These are phyloP conservation scores for Penicillium sp. DNA, from an alignment of 2,329 filamentous ascomycete genomes.

Conservation along the genomic window DNA sequence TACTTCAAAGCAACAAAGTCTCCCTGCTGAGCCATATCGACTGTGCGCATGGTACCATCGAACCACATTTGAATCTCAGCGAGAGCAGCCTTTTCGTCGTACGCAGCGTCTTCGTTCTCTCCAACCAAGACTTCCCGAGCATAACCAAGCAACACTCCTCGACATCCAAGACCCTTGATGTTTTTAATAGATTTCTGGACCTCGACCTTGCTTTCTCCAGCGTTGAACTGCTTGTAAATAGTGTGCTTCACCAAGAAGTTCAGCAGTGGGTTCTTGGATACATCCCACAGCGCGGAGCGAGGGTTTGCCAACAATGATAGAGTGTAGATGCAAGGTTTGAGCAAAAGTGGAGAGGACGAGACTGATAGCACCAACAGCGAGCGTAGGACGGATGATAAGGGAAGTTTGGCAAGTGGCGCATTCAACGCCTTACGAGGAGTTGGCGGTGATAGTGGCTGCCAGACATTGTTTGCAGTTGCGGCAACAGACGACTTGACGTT, in stretches of 20 bases:
- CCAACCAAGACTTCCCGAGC: conserved; percentile 57
- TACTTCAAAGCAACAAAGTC: conserved; percentile 56
- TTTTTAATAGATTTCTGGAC: conserved; percentile 47
- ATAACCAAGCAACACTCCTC: conserved; percentile 56
- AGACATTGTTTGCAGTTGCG: conserved; percentile 18
- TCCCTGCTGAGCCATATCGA: conserved; percentile 53
- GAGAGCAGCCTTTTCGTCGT: conserved; percentile 32
- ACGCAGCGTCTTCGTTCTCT: conserved; percentile 30
- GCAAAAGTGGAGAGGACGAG: conserved; percentile 53
- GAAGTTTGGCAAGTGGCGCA: conserved; percentile 37
- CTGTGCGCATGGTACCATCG: conserved; percentile 54
- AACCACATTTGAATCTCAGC: conserved; percentile 48
- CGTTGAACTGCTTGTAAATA: conserved; percentile 60
- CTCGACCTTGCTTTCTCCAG: conserved; percentile 51
- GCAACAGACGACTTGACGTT: conserved; percentile 34
- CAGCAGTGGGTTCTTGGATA: conserved; percentile 50
- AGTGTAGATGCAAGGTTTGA: conserved; percentile 69
- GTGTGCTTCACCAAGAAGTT: conserved; percentile 47
- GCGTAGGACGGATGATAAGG: conserved; percentile 38
- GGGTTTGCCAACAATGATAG: conserved; percentile 60
- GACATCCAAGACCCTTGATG: conserved; percentile 52
- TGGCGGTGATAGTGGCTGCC: conserved; percentile 23
- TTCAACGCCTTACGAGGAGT: conserved; percentile 25
- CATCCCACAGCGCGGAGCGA: conserved; percentile 46
- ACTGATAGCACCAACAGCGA: conserved; percentile 39